Evolutionary conservation across 2,329 filamentous ascomycete genomes (phyloP), one percentile per base, ranked within the genome.

Genomic region (Botrytis byssoidea): DNA sequence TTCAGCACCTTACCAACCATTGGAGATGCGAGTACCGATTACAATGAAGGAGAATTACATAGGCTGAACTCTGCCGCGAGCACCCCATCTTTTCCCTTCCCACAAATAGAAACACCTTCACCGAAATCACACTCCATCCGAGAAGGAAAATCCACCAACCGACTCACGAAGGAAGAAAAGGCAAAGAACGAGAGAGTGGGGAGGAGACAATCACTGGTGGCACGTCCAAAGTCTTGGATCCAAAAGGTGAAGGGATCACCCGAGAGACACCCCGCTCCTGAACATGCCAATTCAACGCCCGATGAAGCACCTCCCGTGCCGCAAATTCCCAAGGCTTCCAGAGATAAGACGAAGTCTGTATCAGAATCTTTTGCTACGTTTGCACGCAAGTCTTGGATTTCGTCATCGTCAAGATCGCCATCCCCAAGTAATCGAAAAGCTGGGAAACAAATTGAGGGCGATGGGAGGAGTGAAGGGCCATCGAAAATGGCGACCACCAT

Each of bases 1-100:
- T 90, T 88, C 80, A 88, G 86, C 65, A 85, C 86, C 76, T 80
- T 90, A n/a, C 84, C 86, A 5, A 81, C 79, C 42, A 79, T 84
- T 29, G 75, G 82, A 42, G 66, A 69, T 37, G 18, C 69, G 20
- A 70, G 44, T 60, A 69, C 59, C 60, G 74, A 74, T 32, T 77
- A 75, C 64, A 68, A 63, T 37, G 75, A 79, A 66, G 77, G 77
- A 18, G 74, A 75, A 16, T 25, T 77, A 22, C 75, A 78, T 3
- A 75, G 74, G 64, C 59, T 75, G 14, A 64, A 71, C 55, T 77
- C 70, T 57, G 59, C 60, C n/a, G 70, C 70, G n/a, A 72, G 70
- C 35, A 72, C 78, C 70, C 63, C 75, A 77, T n/a, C 48, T 71
- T 35, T 69, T 71, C 60, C 71, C 9, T 59, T 40, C 2, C 64